These are phyloP conservation scores for Moesziomyces aphidis DNA, from an alignment of 1,284 basidiomycete species.

Conservation along the genomic window DNA sequence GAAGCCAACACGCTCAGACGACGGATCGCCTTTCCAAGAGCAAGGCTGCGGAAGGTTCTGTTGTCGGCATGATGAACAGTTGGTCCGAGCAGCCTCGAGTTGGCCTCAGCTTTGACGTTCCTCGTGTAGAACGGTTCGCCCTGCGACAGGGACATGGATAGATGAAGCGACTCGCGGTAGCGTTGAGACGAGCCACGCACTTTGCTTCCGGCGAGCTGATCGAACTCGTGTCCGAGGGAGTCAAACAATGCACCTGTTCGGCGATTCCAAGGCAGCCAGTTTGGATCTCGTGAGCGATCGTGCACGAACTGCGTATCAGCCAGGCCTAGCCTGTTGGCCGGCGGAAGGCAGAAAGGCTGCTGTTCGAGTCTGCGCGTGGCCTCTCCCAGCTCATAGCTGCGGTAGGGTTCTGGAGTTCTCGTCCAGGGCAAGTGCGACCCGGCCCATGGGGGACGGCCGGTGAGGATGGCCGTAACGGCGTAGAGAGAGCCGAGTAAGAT, in stretches of 20 bases:
- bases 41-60: too few species aligned
- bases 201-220: too few species aligned
- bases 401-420: too few species aligned
- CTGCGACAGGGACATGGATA: neutral
- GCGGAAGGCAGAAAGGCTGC: slow-evolving; percentile 8
- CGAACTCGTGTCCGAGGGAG: too few species aligned
- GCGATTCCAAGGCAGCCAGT: too few species aligned
- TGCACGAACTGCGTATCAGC: neutral
- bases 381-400: neutral
- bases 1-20: too few species aligned
- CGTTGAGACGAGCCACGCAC: neutral
- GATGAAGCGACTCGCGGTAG: neutral
- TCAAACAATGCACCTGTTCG: too few species aligned
- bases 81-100: too few species aligned
- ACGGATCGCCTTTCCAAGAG: too few species aligned
- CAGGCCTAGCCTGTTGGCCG: neutral
- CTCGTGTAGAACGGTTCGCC: slow-evolving; percentile 7
- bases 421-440: neutral
- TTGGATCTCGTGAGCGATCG: too few species aligned
- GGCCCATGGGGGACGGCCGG: neutral
- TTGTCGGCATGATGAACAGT: too few species aligned
- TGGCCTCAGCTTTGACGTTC: neutral
- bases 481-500: slow-evolving; percentile 1
- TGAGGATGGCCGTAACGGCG: neutral
- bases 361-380: neutral